A percentile compares a stretch with the other conserved stretches of the same genome.
Evolutionary conservation across 306 rosid genomes (phyloP).

Genomic region (Ziziphus jujuba): DNA sequence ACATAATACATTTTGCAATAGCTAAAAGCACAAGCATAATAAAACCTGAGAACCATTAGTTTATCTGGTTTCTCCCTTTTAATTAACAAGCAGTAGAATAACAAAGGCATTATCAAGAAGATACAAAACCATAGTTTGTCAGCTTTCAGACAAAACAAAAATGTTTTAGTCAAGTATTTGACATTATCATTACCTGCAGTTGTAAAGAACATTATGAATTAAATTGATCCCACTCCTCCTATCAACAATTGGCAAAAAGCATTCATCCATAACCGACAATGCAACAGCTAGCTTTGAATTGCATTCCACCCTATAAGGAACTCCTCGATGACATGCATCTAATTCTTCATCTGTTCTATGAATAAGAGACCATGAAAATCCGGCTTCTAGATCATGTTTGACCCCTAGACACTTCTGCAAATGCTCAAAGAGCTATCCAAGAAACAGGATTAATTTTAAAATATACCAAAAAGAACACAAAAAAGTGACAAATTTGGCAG

Average conservation of each 20-base stretch:
- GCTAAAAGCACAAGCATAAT: background rate
- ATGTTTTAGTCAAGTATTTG: background rate
- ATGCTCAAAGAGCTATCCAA: constrained; percentile 74
- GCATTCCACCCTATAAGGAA: constrained; percentile 73
- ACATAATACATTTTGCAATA: background rate
- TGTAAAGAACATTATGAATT: constrained; percentile 82
- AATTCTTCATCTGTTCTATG: constrained; percentile 75
- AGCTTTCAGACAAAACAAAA: constrained; percentile 9
- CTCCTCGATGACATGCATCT: constrained; percentile 60
- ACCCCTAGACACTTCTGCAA: constrained; percentile 84
- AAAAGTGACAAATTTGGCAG: background rate
- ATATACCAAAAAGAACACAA: constrained; percentile 9
- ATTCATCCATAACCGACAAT: constrained; percentile 92
- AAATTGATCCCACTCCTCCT: constrained; percentile 92
- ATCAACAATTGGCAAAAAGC: constrained; percentile 92
- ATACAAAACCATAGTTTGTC: background rate
- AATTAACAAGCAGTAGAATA: background rate
- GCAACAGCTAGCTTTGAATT: constrained; percentile 97
- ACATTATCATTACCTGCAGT: constrained; percentile 52
- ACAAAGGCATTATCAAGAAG: background rate
- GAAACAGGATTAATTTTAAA: constrained; percentile 17
- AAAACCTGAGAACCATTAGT: background rate
- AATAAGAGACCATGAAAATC: constrained; percentile 87
- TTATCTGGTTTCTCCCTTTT: background rate
- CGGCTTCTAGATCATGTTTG: constrained; percentile 91